Evolutionary conservation across 2,329 filamentous ascomycete genomes (phyloP).

Genomic region (Pseudogymnoascus sp.): DNA sequence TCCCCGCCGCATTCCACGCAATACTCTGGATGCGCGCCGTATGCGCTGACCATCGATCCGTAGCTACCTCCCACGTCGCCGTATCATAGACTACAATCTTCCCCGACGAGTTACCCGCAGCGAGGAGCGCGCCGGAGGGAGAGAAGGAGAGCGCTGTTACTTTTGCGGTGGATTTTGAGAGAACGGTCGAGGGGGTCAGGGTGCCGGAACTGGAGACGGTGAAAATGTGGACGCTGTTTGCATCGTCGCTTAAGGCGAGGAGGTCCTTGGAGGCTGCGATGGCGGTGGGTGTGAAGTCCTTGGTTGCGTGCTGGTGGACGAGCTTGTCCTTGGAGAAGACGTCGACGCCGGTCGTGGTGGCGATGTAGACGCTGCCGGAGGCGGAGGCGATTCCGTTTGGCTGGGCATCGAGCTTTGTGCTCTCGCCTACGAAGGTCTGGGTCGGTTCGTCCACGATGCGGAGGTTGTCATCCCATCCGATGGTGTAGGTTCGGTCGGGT

Average conservation of each 20-base stretch:
- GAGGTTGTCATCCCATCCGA: constrained; percentile 90
- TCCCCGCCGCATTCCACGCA: constrained; percentile 69
- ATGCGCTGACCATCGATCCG: constrained; percentile 69
- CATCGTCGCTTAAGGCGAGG: constrained; percentile 69
- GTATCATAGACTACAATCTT: constrained; percentile 79
- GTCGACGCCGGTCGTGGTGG: constrained; percentile 46
- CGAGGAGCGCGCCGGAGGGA: constrained; percentile 63
- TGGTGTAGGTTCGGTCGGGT: constrained; percentile 63
- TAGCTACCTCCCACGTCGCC: constrained; percentile 59
- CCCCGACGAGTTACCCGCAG: constrained; percentile 72
- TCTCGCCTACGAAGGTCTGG: constrained; percentile 64
- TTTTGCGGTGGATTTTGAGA: constrained; percentile 60
- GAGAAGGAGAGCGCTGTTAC: constrained; percentile 83
- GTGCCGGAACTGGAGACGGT: constrained; percentile 43
- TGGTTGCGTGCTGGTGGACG: constrained; percentile 46
- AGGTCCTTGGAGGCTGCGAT: constrained; percentile 59
- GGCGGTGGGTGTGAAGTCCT: constrained; percentile 57
- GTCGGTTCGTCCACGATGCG: constrained; percentile 67
- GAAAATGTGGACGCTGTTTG: constrained; percentile 70
- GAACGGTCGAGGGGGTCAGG: constrained; percentile 34
- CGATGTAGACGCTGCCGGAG: constrained; percentile 39
- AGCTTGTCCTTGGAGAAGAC: constrained; percentile 53
- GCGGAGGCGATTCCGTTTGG: constrained; percentile 64
- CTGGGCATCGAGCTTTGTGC: constrained; percentile 63
- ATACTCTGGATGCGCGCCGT: constrained; percentile 59